Evolutionary conservation across 208 protist species (phyloP).

Genomic region (Leishmania braziliensis): DNA sequence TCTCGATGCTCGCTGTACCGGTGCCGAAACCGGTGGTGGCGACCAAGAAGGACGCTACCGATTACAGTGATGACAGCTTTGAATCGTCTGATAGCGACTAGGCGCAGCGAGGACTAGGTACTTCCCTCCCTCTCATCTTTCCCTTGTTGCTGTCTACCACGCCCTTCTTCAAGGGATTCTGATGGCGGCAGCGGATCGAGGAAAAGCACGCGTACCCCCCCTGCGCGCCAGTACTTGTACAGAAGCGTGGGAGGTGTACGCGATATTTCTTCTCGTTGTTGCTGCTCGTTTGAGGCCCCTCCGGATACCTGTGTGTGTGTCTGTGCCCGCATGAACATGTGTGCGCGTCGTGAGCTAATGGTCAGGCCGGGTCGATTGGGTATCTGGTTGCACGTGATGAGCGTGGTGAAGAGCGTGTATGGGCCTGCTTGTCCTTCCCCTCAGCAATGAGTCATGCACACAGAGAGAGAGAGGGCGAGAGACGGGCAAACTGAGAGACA

Average conservation of each 20-base stretch:
- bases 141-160: not conserved
- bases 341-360: not conserved
- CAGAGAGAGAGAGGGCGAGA: not conserved
- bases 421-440: not conserved
- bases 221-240: not conserved
- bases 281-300: not conserved
- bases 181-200: not conserved
- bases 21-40: slow-evolving; percentile 13
- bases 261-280: not conserved
- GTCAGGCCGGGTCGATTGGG: not conserved
- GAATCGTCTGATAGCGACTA: slow-evolving; percentile 36
- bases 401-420: not conserved
- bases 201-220: not conserved
- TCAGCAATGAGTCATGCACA: too few species aligned
- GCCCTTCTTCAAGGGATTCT: not conserved
- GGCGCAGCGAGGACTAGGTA: not conserved
- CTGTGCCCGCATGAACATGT: not conserved
- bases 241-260: not conserved
- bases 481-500: not conserved
- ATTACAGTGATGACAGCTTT: slow-evolving; percentile 45
- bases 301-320: not conserved
- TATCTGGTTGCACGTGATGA: not conserved
- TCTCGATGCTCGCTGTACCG: slow-evolving; percentile 2
- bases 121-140: not conserved
- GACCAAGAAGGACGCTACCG: not conserved